These are phyloP conservation scores for Coemansia sp. DNA, from an alignment of 192 early-diverging fungal genomes.

Conservation along the genomic window DNA sequence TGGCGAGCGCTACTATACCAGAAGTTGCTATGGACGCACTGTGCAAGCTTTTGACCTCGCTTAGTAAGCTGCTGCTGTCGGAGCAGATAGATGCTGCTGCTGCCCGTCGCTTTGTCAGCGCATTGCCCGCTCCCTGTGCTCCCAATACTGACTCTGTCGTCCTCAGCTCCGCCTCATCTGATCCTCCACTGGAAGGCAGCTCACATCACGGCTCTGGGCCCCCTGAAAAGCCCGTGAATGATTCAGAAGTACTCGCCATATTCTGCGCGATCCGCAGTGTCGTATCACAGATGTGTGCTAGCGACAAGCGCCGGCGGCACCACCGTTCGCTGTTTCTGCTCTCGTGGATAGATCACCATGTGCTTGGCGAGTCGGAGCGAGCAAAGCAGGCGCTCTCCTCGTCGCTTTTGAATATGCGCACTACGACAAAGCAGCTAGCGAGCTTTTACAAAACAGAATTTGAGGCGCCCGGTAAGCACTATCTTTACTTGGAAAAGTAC, in stretches of 20 bases:
- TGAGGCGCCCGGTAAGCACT: conserved; percentile 54
- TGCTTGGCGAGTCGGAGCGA: conserved; percentile 22
- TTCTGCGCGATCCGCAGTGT: conserved; percentile 22
- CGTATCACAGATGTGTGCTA: conserved; percentile 28
- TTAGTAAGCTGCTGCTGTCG: conserved; percentile 34
- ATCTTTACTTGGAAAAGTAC: conserved; percentile 55
- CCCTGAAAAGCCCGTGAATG: background rate
- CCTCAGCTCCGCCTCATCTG: background rate
- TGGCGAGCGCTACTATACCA: background rate
- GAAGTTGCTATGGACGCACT: conserved; percentile 31
- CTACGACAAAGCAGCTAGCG: conserved; percentile 40
- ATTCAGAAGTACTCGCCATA: background rate
- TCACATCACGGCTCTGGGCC: background rate
- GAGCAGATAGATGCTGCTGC: conserved; percentile 15
- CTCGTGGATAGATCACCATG: conserved; percentile 47
- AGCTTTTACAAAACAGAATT: conserved; percentile 56
- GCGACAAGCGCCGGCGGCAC: conserved; percentile 49
- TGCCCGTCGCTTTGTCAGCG: conserved; percentile 32
- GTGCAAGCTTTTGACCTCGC: conserved; percentile 40
- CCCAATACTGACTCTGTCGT: background rate
- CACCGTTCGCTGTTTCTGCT: conserved; percentile 40
- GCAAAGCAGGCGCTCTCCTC: conserved; percentile 42
- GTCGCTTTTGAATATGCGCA: conserved; percentile 47
- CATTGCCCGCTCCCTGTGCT: conserved; percentile 22
- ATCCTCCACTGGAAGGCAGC: background rate